Evolutionary conservation across 768 basidiomycete genomes (phyloP), one percentile per base, ranked within the genome.

Genomic region (Rhodotorula diobovata): DNA sequence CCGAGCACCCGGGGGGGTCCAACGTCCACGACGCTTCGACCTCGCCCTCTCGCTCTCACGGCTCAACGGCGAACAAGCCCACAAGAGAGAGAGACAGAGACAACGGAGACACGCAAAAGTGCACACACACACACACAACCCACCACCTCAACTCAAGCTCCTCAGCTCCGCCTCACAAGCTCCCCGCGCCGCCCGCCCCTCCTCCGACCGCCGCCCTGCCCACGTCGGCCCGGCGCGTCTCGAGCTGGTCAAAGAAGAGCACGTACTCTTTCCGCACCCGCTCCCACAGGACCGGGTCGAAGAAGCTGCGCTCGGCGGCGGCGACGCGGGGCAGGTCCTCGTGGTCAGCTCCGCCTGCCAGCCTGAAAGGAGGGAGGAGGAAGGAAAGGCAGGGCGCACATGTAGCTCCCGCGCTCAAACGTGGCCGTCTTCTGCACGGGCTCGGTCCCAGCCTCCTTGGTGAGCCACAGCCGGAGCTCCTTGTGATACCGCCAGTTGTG

Each of bases 401-500:
- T 90, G 82, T 94, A 95, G 63, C 88, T 86, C 37, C 93, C 93
- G 75, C 89, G 87, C 81, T 96, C 91, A 77, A 90, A 81, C 87
- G 61, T 90, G 20, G 74, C 70, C 45, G 76, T 78, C 77, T 80
- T 80, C 58, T 80, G 78, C 34, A 78, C 78, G 41, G 79, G 78
- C 63, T 80, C 78, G 64, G 89, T 88, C 32, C 89, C 89, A 48
- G 86, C 87, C 81, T 95, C 92, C 78, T 94, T 94, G 57, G 91
- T 94, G 81, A 96, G 81, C 88, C 88, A 87, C 86, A 91, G 80
- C 53, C 88, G 88, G 61, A 91, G 84, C 76, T 93, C 91, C 80
- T 93, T 96, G 86, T 96, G 93, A 81, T 89, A 96, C 70, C 94
- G 85, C 93, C 94, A 98, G 80, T 93, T 93, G 71, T 93, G 89